These are phyloP conservation scores for Xylariomycetidae sp. DNA, from an alignment of 2,329 filamentous ascomycete genomes.

Conservation along the genomic window DNA sequence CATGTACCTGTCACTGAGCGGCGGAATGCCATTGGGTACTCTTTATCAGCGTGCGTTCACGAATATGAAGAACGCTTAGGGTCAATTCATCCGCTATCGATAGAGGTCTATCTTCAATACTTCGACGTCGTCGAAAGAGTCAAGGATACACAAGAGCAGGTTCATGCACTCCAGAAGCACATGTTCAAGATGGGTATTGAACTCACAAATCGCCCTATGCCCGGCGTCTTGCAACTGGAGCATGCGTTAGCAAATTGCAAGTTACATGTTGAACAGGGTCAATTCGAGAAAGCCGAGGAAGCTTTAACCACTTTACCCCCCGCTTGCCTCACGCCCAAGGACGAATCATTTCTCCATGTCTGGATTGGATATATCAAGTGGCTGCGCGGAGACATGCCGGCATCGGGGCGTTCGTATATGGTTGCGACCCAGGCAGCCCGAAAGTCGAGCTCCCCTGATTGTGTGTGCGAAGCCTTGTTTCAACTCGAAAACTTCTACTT, in stretches of 20 bases:
- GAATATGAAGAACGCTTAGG: slow-evolving; percentile 18
- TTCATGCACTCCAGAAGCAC: slow-evolving; percentile 13
- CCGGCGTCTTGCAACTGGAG: slow-evolving; percentile 20
- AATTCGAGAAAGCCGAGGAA: slow-evolving; percentile 18
- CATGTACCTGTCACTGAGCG: slow-evolving; percentile 16
- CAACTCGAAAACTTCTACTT: slow-evolving; percentile 25
- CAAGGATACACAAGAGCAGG: slow-evolving; percentile 15
- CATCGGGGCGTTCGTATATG: slow-evolving; percentile 19
- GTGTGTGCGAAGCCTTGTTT: slow-evolving; percentile 21
- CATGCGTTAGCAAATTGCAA: slow-evolving; percentile 22
- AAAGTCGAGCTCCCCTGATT: slow-evolving; percentile 20
- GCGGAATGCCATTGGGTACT: slow-evolving; percentile 12
- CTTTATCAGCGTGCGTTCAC: slow-evolving; percentile 17
- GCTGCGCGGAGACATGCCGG: slow-evolving; percentile 14
- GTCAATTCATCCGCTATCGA: slow-evolving; percentile 16
- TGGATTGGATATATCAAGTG: slow-evolving; percentile 24
- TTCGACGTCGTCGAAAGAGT: slow-evolving; percentile 21
- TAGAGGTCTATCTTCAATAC: slow-evolving; percentile 21
- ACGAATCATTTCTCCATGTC: slow-evolving; percentile 20
- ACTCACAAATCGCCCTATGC: slow-evolving; percentile 9
- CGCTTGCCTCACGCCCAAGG: slow-evolving; percentile 15
- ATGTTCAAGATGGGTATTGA: slow-evolving; percentile 14
- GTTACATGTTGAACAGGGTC: slow-evolving; percentile 13
- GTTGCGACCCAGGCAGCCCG: slow-evolving; percentile 18
- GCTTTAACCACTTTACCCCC: slow-evolving; percentile 14